Base-by-base conservation (phyloP, 805 yeast genomes). In the Candida endomychidarum region DNA sequence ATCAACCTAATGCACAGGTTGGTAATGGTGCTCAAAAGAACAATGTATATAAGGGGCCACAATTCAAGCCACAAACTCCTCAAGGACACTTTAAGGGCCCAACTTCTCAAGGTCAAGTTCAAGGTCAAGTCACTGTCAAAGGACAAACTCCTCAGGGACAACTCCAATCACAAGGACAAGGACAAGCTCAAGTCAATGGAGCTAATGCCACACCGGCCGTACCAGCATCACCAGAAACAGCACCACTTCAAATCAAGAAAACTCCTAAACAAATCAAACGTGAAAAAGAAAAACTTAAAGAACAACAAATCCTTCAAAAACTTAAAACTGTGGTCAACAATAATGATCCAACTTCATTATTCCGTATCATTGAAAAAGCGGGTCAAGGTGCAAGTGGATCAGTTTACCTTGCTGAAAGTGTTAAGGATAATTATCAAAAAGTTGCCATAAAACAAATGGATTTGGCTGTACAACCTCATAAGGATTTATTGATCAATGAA, bases 381-480 rank as follows among this genome's bases (percentile, higher is more conserved):
- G 99, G 99, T 12, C 98, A 93, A 66, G 99, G 99, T 54, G 99
- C 99, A 0, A 80, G 90, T 47, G 99, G 99, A 14, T 88, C 95
- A 3, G 99, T 93, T 14, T 93, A 85, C 57, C 70, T 89, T 35
- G 96, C 96, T 0, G 81, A 79, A 54, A 75, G 83, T 33, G 63
- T 78, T 35, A 72, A 71, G 40, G 63, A 74, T 18, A 67, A 75
- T 24, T 79, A 80, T 33, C 68, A 72, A 41, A 83, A 83, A 53
- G 96, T 93, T 34, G 99, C 99, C 7, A 88, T 93, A 46, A 93
- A 93, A 63, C 97, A 93, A 65, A 93, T 93, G 86, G 95, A 93
- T 53, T 66, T 93, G 39, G 80, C 84, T 38, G 81, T 80, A 28
- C 99, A 93, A 67, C 96, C 96, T 26, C 75, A 96, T 53, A 93